These are phyloP conservation scores for Exophiala xenobiotica DNA, from an alignment of 2,329 filamentous ascomycete species.

Conservation along the genomic window DNA sequence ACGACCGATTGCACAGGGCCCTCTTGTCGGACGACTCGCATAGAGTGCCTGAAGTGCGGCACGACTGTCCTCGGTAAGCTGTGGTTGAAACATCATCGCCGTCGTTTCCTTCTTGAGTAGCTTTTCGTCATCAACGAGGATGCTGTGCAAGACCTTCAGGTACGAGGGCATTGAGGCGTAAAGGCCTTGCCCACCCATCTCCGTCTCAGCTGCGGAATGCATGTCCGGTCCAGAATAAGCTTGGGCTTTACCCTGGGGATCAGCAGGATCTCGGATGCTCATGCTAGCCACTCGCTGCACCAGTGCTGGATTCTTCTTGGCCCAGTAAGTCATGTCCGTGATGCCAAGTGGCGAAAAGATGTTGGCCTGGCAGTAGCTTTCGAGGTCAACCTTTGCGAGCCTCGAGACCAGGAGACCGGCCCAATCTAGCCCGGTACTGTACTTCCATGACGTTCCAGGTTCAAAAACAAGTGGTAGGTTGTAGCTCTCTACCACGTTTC, in stretches of 20 bases:
- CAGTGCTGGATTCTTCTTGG: conserved; percentile 39
- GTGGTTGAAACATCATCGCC: conserved; percentile 34
- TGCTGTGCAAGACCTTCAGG: conserved; percentile 33
- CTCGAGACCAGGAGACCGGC: conserved; percentile 52
- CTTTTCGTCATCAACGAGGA: conserved; percentile 34
- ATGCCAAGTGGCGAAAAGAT: conserved; percentile 49
- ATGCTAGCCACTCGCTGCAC: conserved; percentile 40
- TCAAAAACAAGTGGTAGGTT: conserved; percentile 48
- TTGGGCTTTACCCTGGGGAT: conserved; percentile 1
- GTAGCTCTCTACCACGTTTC: conserved; percentile 41
- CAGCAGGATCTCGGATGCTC: conserved; percentile 42
- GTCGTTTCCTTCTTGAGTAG: conserved; percentile 26
- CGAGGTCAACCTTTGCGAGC: conserved; percentile 43
- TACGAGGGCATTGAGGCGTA: conserved; percentile 36
- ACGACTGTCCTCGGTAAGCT: conserved; percentile 31
- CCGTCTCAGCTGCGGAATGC: conserved; percentile 5
- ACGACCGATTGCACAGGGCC: conserved; percentile 32
- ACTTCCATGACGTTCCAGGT: conserved; percentile 52
- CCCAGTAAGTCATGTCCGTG: conserved; percentile 43
- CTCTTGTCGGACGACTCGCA: conserved; percentile 9
- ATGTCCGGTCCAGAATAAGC: conserved; percentile 2
- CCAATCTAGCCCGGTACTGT: conserved; percentile 53
- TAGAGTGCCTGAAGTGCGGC: conserved; percentile 34
- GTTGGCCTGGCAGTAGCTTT: conserved; percentile 44
- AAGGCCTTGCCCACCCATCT: conserved; percentile 44